Evolutionary conservation across 768 basidiomycete genomes (phyloP).

Genomic region (Tylopilus felleus): DNA sequence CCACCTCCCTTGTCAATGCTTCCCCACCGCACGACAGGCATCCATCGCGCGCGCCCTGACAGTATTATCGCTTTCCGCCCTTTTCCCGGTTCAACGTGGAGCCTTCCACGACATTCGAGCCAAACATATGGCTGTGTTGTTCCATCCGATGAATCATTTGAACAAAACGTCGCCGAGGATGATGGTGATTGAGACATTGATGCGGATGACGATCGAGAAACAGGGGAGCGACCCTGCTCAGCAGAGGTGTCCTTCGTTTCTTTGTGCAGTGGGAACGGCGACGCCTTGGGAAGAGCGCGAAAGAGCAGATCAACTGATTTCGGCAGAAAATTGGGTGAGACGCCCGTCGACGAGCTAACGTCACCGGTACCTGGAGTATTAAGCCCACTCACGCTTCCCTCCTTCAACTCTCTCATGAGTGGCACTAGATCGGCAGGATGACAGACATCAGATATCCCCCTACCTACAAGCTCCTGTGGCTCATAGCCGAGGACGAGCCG

Average conservation of each 20-base stretch:
- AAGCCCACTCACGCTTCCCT: constrained; percentile 32
- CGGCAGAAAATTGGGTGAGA: constrained; percentile 28
- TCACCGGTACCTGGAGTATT: constrained; percentile 18
- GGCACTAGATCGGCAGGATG: constrained; percentile 90
- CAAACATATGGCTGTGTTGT: constrained; percentile 60
- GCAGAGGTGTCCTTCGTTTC: background rate
- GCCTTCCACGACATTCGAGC: constrained; percentile 86
- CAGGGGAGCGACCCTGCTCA: background rate
- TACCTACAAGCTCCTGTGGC: constrained; percentile 78
- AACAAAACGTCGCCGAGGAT: background rate
- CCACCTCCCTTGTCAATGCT: constrained; percentile 50
- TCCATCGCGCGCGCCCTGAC: constrained; percentile 70
- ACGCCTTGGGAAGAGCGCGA: constrained; percentile 65
- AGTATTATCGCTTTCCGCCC: constrained; percentile 93
- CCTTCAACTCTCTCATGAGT: constrained; percentile 89
- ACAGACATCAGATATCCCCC: constrained; percentile 74
- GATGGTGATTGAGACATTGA: background rate
- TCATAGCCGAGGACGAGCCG: constrained; percentile 80
- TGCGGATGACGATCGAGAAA: constrained; percentile 1
- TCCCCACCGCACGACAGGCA: constrained; percentile 62
- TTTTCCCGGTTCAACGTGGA: constrained; percentile 91
- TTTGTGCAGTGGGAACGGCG: background rate
- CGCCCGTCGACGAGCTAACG: constrained; percentile 8
- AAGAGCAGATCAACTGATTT: constrained; percentile 81
- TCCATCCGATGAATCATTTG: background rate